Conservation (phyloP, 2,329 filamentous ascomycete species). For the Xylaria sp. region DNA sequence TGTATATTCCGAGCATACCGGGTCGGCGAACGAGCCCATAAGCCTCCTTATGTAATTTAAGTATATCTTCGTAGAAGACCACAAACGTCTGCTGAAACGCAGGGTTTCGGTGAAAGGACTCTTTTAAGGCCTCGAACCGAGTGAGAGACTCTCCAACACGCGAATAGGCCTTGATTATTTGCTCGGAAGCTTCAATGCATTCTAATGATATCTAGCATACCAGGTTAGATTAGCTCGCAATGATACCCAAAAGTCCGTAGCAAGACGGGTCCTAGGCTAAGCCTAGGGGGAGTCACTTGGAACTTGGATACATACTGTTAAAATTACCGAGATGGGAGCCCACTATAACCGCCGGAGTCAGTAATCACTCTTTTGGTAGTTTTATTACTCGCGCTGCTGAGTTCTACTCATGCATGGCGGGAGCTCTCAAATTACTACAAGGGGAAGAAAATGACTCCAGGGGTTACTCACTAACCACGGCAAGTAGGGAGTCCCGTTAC, state of each 20-base stretch:
- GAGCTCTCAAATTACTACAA: no score
- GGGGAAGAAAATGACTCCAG: no score
- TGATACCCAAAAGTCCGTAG: neutral
- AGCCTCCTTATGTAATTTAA: constrained; percentile 52
- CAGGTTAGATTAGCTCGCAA: constrained; percentile 44
- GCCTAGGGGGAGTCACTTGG: constrained; percentile 43
- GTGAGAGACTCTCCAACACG: constrained; percentile 47
- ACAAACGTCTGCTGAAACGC: constrained; percentile 50
- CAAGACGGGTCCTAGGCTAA: constrained; percentile 14
- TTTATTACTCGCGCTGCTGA: no score
- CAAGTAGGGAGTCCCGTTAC: constrained; percentile 48
- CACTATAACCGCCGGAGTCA: no score
- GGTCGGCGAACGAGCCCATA: constrained; percentile 51
- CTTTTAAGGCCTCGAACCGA: constrained; percentile 45
- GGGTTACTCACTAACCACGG: no score
- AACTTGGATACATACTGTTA: constrained; percentile 38
- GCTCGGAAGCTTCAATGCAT: constrained; percentile 42
- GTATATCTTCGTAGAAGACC: constrained; percentile 54
- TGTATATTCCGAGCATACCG: constrained; percentile 23
- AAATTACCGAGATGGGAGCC: constrained; percentile 44
- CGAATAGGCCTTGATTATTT: constrained; percentile 42
- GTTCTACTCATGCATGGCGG: no score
- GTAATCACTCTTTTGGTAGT: no score
- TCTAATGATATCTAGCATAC: constrained; percentile 28
- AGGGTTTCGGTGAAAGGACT: constrained; percentile 39